These are phyloP conservation scores for Venturia pyrina DNA, from an alignment of 2,329 filamentous ascomycete species.

Conservation along the genomic window DNA sequence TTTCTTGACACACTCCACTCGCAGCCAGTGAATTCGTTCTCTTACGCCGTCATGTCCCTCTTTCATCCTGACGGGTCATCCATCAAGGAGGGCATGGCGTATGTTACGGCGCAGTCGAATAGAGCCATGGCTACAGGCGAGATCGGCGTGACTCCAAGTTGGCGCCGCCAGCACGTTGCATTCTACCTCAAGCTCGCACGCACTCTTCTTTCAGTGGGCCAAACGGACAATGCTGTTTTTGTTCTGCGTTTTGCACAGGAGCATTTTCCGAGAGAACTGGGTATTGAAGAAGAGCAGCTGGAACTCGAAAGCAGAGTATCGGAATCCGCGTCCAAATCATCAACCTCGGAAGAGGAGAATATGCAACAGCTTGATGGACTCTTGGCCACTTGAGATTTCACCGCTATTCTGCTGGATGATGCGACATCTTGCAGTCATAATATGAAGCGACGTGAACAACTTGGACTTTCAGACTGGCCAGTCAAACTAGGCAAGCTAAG, in stretches of 20 bases:
- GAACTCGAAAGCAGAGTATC: not conserved
- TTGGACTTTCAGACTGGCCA: not conserved
- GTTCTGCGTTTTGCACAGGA: slow-evolving; percentile 6
- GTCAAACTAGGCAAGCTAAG: not conserved
- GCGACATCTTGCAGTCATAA: not conserved
- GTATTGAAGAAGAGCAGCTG: not conserved
- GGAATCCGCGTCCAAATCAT: not conserved
- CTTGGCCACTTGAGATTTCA: not conserved
- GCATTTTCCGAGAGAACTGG: slow-evolving; percentile 7
- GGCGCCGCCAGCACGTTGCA: not conserved
- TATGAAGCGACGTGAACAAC: not conserved
- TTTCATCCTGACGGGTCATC: slow-evolving; percentile 4
- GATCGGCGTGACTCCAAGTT: not conserved
- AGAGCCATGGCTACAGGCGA: not conserved
- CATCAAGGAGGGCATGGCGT: not conserved
- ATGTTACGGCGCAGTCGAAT: not conserved
- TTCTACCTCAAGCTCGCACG: slow-evolving; percentile 1
- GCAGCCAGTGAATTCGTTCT: not conserved
- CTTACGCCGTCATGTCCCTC: slow-evolving; percentile 2
- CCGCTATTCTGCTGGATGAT: not conserved
- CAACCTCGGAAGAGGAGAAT: not conserved
- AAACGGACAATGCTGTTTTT: not conserved
- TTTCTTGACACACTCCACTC: not conserved
- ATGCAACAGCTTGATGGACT: slow-evolving; percentile 1
- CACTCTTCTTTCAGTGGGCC: not conserved